Evolutionary conservation across 495 filamentous ascomycete species (phyloP).

Genomic region (Diplogelasinospora grovesii): DNA sequence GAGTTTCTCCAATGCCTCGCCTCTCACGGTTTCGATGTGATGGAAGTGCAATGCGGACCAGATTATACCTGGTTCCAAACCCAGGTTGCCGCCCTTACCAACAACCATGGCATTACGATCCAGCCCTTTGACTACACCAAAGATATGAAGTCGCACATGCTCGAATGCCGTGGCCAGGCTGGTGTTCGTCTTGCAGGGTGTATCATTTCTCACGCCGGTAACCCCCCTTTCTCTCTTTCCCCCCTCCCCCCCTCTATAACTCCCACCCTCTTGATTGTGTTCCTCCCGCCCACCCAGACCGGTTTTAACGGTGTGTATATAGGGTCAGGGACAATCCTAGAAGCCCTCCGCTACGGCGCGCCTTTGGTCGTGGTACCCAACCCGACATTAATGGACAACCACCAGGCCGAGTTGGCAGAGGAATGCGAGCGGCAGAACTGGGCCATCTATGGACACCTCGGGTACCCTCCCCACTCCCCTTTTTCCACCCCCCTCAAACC

Average conservation of each 20-base stretch:
- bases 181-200: constrained; percentile 43
- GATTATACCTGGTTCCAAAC: constrained; percentile 29
- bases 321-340: constrained; percentile 89
- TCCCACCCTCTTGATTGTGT: no score
- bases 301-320: neutral
- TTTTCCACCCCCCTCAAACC: neutral
- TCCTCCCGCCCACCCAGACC: no score
- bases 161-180: constrained; percentile 22
- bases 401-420: constrained; percentile 79
- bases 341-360: constrained; percentile 58
- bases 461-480: constrained; percentile 38
- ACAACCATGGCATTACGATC: constrained; percentile 38
- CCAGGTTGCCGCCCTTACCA: constrained; percentile 9
- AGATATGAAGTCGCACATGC: constrained; percentile 50
- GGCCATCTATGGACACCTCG: constrained; percentile 56
- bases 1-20: constrained; percentile 54
- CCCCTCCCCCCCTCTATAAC: no score
- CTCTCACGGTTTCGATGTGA: constrained; percentile 50
- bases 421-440: constrained; percentile 64
- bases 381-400: constrained; percentile 73
- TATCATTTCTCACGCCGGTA: constrained; percentile 89
- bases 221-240: constrained; percentile 13
- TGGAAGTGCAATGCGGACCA: constrained; percentile 73
- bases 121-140: constrained; percentile 59
- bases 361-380: constrained; percentile 86